phyloP scores from a whole-genome alignment of 1,139 yeast species.

The Scheffersomyces quercinus region DNA sequence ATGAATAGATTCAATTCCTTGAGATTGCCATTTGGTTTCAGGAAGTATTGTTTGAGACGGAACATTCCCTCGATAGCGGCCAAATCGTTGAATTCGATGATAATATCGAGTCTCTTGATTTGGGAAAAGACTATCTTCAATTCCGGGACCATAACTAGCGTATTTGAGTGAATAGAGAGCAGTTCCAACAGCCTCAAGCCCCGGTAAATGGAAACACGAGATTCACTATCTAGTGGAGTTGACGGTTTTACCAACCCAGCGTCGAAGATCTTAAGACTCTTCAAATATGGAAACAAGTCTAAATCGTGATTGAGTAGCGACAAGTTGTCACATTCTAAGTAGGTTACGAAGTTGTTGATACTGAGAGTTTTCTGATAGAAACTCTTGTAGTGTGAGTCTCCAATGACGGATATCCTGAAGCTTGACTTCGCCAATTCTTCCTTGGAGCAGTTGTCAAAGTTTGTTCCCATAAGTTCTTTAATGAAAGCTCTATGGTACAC shows the following conservation, averaged over 20 bases:
- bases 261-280: constrained; percentile 22
- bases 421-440: constrained; percentile 24
- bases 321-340: constrained; percentile 29
- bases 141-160: constrained; percentile 11
- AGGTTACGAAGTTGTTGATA: constrained; percentile 21
- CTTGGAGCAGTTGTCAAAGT: constrained; percentile 19
- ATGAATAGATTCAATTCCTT: constrained; percentile 21
- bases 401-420: constrained; percentile 15
- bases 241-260: not conserved
- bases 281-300: constrained; percentile 19
- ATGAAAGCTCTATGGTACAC: constrained; percentile 22
- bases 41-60: not conserved
- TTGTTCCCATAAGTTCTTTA: constrained; percentile 20
- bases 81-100: constrained; percentile 24
- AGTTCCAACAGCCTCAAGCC: constrained; percentile 6
- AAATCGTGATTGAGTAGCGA: constrained; percentile 17
- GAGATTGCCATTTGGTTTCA: constrained; percentile 5
- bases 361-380: constrained; percentile 19
- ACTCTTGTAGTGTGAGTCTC: constrained; percentile 17
- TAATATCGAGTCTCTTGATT: constrained; percentile 25
- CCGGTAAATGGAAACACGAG: not conserved
- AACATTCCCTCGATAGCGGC: constrained; percentile 6
- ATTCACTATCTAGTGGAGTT: not conserved
- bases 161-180: constrained; percentile 21
- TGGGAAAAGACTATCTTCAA: constrained; percentile 6